Base-by-base conservation (phyloP, 176 grass and related monocot species). In the Zea luxurians region DNA sequence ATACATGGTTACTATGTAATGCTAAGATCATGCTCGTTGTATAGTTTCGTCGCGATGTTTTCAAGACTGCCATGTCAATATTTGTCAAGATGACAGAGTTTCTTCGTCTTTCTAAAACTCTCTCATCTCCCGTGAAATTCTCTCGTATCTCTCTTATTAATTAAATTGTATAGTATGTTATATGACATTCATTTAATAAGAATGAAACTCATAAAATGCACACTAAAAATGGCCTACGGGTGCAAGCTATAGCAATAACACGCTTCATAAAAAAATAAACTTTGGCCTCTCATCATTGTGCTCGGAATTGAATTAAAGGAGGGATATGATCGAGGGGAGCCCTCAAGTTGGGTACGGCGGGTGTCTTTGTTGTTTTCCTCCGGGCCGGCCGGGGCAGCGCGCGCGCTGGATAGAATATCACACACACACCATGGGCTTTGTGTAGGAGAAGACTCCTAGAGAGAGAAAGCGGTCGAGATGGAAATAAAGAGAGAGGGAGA, bases 331-430 rank as follows among this genome's bases (percentile, higher is more conserved):
- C 13, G 45, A 38, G 86, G 49, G 57, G 54, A 76, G 81, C 38
- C 64, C 43, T 77, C 68, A n/a, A 58, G 54, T 88, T 84, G 61
- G 64, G 86, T 71, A 58, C 62, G 78, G 71, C 81, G 76, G 78
- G 75, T 83, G 77, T 52, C 72, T 81, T 85, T 84, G 37, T 50
- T 80, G 54, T 85, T 58, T 68, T 80, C 53, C 38, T 6, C 38
- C 17, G 41, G 1, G 4, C 58, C 8, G 55, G 57, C 18, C 18
- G 8, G 18, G 4, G 47, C 82, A 58, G 54, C 27, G 27, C 27
- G 54, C 27, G 27, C 27, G 27, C 54, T 58, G 67, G 85, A 83
- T 78, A 82, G 85, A 92, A 96, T 96, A 96, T 86, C 87, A 93
- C 78, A 97, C 78, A 97, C 78, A 72, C 77, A 52, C 68, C 64